phyloP scores from a whole-genome alignment of 352 stramenopile species.

The Globisporangium ultimum region DNA sequence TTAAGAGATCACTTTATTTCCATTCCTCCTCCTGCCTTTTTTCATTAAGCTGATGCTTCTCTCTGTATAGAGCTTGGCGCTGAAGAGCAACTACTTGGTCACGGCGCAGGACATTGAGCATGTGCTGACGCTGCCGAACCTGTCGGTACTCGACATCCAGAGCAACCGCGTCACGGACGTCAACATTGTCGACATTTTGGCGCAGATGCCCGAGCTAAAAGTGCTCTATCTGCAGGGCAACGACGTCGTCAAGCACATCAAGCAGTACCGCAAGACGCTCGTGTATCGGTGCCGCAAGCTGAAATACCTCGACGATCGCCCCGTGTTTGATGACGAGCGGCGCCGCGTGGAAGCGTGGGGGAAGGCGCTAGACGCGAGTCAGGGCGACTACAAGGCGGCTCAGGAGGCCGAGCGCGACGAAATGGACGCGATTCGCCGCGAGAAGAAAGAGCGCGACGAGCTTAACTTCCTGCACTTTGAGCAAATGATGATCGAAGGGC shows the following conservation, averaged over 20 bases:
- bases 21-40: not conserved
- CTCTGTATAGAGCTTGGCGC: conserved; percentile 44
- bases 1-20: not conserved
- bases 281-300: conserved; percentile 72
- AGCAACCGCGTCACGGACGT: conserved; percentile 75
- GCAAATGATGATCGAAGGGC: conserved; percentile 79
- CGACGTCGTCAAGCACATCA: conserved; percentile 85
- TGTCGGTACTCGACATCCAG: conserved; percentile 80
- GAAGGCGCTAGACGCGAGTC: conserved; percentile 50
- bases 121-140: conserved; percentile 56
- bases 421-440: conserved; percentile 77
- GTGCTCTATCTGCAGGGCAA: conserved; percentile 84
- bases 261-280: conserved; percentile 83
- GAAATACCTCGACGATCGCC: conserved; percentile 79
- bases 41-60: not conserved
- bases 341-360: conserved; percentile 81
- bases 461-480: conserved; percentile 87
- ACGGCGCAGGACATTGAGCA: conserved; percentile 58
- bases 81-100: conserved; percentile 76
- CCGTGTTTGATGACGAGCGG: conserved; percentile 85
- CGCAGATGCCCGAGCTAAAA: conserved; percentile 74
- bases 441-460: conserved; percentile 86
- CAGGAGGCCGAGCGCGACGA: conserved; percentile 82
- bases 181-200: conserved; percentile 58
- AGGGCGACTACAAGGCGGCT: conserved; percentile 77